These are phyloP conservation scores for Dryas drummondii DNA, from an alignment of 306 rosid species.

Conservation along the genomic window DNA sequence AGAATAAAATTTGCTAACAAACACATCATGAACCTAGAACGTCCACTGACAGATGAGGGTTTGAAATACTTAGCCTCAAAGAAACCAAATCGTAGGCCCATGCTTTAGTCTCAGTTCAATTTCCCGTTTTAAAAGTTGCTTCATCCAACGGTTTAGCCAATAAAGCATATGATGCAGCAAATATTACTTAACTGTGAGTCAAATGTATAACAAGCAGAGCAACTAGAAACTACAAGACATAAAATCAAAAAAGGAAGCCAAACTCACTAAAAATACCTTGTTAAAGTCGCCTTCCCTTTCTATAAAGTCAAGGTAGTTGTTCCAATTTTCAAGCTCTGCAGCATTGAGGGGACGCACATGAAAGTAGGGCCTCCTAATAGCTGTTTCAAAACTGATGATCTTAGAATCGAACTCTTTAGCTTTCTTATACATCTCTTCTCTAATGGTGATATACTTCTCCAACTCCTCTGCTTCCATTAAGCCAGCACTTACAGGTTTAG, in stretches of 20 bases:
- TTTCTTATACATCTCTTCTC: slow-evolving; percentile 97
- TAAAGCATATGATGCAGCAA: slow-evolving; percentile 79
- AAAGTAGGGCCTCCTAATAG: slow-evolving; percentile 97
- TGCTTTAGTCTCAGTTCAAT: slow-evolving; percentile 99
- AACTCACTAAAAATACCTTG: slow-evolving; percentile 66
- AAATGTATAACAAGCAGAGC: slow-evolving; percentile 44
- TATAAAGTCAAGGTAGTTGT: slow-evolving; percentile 81
- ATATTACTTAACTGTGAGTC: slow-evolving; percentile 78
- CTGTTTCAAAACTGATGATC: slow-evolving; percentile 99
- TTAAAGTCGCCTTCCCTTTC: slow-evolving; percentile 93
- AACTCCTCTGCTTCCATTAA: slow-evolving; percentile 96
- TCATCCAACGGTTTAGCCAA: slow-evolving; percentile 96
- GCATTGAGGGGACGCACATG: slow-evolving; percentile 91
- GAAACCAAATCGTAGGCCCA: slow-evolving; percentile 98
- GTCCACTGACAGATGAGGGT: slow-evolving; percentile 87
- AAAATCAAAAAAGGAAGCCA: slow-evolving; percentile 29
- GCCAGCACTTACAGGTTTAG: slow-evolving; percentile 84
- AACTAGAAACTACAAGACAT: slow-evolving; percentile 37
- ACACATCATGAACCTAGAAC: slow-evolving; percentile 89
- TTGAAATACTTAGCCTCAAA: slow-evolving; percentile 99
- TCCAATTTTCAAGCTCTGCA: slow-evolving; percentile 99
- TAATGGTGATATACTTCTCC: slow-evolving; percentile 94
- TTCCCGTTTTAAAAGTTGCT: slow-evolving; percentile 92
- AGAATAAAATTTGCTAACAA: slow-evolving; percentile 53
- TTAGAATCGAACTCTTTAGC: slow-evolving; percentile 99